These are phyloP conservation scores for Gossypium rotundifolium DNA, from an alignment of 345 rosid genomes.

Conservation along the genomic window DNA sequence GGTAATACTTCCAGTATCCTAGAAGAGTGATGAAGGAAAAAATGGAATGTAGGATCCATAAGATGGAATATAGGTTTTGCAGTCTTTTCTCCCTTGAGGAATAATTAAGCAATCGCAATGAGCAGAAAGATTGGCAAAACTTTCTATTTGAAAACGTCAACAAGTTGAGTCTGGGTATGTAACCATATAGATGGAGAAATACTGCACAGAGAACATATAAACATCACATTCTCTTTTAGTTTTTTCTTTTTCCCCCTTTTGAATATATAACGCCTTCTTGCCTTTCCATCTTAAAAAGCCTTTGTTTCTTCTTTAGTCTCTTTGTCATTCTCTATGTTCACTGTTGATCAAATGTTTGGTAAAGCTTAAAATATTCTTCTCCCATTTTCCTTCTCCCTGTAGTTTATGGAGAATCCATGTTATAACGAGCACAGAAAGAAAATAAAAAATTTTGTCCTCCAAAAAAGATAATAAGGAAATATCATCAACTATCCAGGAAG, in stretches of 20 bases:
- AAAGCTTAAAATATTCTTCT: not conserved
- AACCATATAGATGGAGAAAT: not conserved
- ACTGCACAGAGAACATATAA: not conserved
- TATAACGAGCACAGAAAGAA: not conserved
- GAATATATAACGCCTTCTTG: not conserved
- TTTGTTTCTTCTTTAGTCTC: not conserved
- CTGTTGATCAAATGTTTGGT: not conserved
- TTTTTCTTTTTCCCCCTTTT: not conserved
- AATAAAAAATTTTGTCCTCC: not conserved
- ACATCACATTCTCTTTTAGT: not conserved
- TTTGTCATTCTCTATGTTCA: not conserved
- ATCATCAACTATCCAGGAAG: not conserved
- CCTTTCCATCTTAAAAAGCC: not conserved
- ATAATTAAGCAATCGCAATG: not conserved
- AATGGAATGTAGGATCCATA: not conserved
- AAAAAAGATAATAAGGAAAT: not conserved
- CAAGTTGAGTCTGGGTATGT: not conserved
- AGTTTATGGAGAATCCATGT: not conserved
- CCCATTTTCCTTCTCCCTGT: not conserved
- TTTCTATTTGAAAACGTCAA: not conserved
- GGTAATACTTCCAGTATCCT: not conserved
- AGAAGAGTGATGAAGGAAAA: not conserved
- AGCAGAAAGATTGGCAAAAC: not conserved
- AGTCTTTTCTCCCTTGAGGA: not conserved
- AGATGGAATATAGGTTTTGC: not conserved